A percentile compares a stretch with the other conserved stretches of the same genome.
phyloP scores from a whole-genome alignment of 495 filamentous ascomycete genomes.

The Neurospora africana region DNA sequence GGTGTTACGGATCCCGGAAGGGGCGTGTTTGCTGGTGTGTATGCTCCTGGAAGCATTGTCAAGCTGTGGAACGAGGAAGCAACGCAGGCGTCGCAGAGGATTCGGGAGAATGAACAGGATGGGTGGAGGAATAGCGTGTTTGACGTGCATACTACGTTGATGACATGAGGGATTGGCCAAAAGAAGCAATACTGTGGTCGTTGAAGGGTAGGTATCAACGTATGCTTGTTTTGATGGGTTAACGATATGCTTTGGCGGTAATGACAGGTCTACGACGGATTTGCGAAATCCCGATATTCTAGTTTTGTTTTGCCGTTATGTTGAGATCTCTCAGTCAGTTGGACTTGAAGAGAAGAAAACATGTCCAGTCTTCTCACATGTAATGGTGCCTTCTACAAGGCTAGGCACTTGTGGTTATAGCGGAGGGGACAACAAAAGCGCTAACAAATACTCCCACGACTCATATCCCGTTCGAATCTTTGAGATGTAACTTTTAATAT shows the following conservation, averaged over 20 bases:
- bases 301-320: neutral
- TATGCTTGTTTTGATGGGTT: neutral
- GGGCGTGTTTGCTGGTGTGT: constrained; percentile 71
- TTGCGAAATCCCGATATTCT: neutral
- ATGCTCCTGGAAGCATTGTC: constrained; percentile 79
- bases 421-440: neutral
- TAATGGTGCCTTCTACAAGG: neutral
- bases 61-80: constrained; percentile 81
- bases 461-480: neutral
- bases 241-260: neutral
- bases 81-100: constrained; percentile 47
- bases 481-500: neutral
- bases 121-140: constrained; percentile 87
- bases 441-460: neutral
- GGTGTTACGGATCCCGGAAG: constrained; percentile 51
- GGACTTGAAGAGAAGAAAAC: neutral
- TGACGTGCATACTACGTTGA: constrained; percentile 43
- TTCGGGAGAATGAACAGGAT: constrained; percentile 49
- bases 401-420: neutral
- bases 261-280: neutral
- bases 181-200: neutral
- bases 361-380: neutral
- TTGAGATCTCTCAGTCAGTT: neutral
- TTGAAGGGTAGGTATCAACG: neutral
- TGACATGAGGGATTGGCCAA: neutral